Percentiles rank a stretch among this genome's conserved stretches.
Conservation (phyloP, 2,329 filamentous ascomycete genomes). For the Phyllosticta citrichinensis region DNA sequence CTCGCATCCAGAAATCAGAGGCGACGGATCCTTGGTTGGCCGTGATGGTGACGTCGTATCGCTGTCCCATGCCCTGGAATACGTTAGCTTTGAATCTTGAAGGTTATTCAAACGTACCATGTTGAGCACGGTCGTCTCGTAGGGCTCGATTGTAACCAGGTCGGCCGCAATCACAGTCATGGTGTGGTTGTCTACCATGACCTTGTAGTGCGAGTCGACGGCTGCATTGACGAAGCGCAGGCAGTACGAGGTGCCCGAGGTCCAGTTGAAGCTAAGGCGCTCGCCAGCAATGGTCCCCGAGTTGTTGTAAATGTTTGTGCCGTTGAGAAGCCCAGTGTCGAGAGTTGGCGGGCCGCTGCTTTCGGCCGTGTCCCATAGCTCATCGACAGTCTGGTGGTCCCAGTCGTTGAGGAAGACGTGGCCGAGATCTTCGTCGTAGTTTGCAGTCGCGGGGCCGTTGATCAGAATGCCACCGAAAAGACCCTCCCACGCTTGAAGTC, state of each 20-base stretch:
- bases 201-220: constrained; percentile 22
- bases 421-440: constrained; percentile 33
- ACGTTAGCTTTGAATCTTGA: not conserved
- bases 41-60: constrained; percentile 30
- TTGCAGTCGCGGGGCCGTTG: constrained; percentile 25
- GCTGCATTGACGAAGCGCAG: constrained; percentile 49
- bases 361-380: constrained; percentile 3
- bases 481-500: constrained; percentile 26
- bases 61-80: constrained; percentile 20
- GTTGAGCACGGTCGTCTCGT: constrained; percentile 22
- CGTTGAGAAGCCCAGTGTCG: constrained; percentile 43
- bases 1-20: constrained; percentile 11
- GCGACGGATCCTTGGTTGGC: constrained; percentile 20
- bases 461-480: constrained; percentile 25
- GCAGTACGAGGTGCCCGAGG: constrained; percentile 44
- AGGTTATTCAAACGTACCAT: constrained; percentile 15
- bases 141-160: constrained; percentile 32
- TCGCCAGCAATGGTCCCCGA: constrained; percentile 10
- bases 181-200: constrained; percentile 29
- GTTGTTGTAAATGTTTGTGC: constrained; percentile 19
- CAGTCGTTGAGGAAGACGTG: constrained; percentile 33
- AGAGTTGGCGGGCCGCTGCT: constrained; percentile 16
- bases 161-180: constrained; percentile 36
- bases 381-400: constrained; percentile 14
- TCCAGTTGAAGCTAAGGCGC: constrained; percentile 23